phyloP scores from a whole-genome alignment of 2,329 filamentous ascomycete species.

The Mycosphaerella arachidis region DNA sequence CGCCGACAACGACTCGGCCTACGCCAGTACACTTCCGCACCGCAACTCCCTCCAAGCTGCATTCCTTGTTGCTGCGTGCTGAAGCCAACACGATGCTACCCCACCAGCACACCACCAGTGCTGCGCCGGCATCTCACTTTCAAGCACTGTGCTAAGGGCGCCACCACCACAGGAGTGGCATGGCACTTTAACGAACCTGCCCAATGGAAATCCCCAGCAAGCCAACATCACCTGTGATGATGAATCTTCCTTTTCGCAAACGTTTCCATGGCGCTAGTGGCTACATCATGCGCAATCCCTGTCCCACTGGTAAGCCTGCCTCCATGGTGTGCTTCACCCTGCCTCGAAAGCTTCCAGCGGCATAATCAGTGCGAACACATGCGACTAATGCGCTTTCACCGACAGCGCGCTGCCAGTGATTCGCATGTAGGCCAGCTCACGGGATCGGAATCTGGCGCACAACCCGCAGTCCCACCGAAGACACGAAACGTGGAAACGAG shows the following conservation, averaged over 20 bases:
- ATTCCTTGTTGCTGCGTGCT: neutral
- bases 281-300: neutral
- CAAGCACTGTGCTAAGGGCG: neutral
- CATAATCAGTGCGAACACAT: neutral
- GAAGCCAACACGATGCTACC: neutral
- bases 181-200: neutral
- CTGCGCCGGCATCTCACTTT: neutral
- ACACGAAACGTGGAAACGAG: neutral
- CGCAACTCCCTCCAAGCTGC: neutral
- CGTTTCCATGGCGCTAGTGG: neutral
- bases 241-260: neutral
- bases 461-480: neutral
- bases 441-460: neutral
- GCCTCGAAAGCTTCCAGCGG: neutral
- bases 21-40: neutral
- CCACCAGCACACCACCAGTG: neutral
- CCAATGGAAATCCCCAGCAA: neutral
- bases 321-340: neutral
- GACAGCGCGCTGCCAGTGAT: neutral
- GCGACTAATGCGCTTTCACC: neutral
- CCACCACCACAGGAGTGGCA: neutral
- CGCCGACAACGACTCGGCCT: neutral
- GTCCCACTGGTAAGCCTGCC: neutral
- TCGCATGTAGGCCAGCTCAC: neutral
- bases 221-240: neutral